phyloP scores from a whole-genome alignment of 2,329 filamentous ascomycete genomes.

The Myrmaecium sp. region DNA sequence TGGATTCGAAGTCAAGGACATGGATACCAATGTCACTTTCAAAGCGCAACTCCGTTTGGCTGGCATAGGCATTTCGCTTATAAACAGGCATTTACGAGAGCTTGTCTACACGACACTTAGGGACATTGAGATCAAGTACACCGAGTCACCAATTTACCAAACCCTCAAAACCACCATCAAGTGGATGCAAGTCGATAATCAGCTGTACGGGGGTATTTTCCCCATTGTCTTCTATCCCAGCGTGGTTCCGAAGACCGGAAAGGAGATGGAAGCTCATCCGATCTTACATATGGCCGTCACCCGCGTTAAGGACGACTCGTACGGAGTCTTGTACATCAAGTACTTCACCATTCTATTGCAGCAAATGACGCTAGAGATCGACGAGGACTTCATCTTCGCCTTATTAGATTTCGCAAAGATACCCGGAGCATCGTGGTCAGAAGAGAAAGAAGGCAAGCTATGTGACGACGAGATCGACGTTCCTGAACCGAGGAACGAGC shows the following conservation, averaged over 20 bases:
- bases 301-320: constrained; percentile 93
- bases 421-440: constrained; percentile 73
- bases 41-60: constrained; percentile 75
- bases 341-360: constrained; percentile 88
- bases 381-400: constrained; percentile 96
- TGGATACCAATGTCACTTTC: constrained; percentile 77
- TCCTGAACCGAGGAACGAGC: constrained; percentile 72
- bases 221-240: constrained; percentile 94
- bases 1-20: constrained; percentile 86
- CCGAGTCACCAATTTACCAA: constrained; percentile 85
- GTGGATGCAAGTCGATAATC: constrained; percentile 98
- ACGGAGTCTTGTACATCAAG: constrained; percentile 95
- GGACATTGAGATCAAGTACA: constrained; percentile 80
- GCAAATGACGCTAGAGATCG: constrained; percentile 95
- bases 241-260: constrained; percentile 90
- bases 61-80: constrained; percentile 79
- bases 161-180: constrained; percentile 82
- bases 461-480: constrained; percentile 85
- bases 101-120: constrained; percentile 85
- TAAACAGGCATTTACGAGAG: constrained; percentile 84
- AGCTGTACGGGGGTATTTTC: constrained; percentile 95
- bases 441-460: constrained; percentile 66
- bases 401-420: constrained; percentile 90
- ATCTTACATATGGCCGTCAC: constrained; percentile 87
- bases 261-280: constrained; percentile 90